Base-by-base conservation (phyloP, 1,139 yeast genomes). In the Pneumocystis oryctolagi region DNA sequence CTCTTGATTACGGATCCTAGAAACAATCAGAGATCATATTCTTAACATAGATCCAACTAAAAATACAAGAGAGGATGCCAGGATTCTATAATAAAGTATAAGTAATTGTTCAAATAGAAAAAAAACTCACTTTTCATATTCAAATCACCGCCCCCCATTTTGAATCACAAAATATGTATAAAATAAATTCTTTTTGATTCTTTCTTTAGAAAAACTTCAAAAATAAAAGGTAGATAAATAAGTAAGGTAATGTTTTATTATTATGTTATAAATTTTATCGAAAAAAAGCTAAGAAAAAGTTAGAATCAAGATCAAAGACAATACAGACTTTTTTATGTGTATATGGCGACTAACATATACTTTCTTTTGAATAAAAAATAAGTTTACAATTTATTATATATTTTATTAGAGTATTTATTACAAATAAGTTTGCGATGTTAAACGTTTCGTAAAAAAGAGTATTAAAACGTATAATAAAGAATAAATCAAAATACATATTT, bases 11-110 rank as follows among this genome's bases (percentile, higher is more conserved):
- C 55, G 55, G 14, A 47, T 47, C 87, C 87, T 69, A 87, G 77
- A 62, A 88, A 78, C 58, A 90, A 2, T 97, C 97, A 73, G 90
- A 47, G 12, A 89, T 97, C 97, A 92, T 65, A 97, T 90, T 73
- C 92, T 92, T 74, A n/a, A 90, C 86, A 34, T 34, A 4, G 65
- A 89, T 55, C 3, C 16, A 39, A 57, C 4, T 16, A 14, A 57
- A 6, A 1, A 28, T 57, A 57, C 59, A 65, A 64, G 59, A 64
- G 63, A 42, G 66, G 66, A 59, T 65, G 67, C 63, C 63, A 58
- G 16, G n/a, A 28, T n/a, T 42, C 42, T 47, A 32, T 34, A 60
- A 14, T 31, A 59, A 30, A 31, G 12, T 12, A 32, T 59, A 35
- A 20, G 34, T 25, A 16, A 30, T 20, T 14, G 5, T 8, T 32